Evolutionary conservation across 1,139 yeast genomes (phyloP).

Genomic region (Debaryomyces fabryi): DNA sequence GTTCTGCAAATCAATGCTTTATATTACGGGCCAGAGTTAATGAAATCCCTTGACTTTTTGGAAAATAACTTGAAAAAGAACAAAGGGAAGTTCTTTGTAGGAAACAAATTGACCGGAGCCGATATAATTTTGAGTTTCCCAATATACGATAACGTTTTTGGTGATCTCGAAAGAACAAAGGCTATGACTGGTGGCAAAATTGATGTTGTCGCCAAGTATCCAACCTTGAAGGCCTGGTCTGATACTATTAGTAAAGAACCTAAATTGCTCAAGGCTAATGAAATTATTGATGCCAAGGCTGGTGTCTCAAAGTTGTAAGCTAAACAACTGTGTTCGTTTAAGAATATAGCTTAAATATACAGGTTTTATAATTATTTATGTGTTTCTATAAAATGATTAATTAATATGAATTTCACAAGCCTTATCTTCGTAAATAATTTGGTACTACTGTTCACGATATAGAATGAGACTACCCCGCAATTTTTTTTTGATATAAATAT

Average conservation of each 20-base stretch:
- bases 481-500: neutral
- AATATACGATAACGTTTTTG: slow-evolving; percentile 25
- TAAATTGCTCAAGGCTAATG: slow-evolving; percentile 23
- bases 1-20: slow-evolving; percentile 27
- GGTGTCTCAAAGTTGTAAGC: slow-evolving; percentile 8
- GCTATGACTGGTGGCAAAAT: slow-evolving; percentile 11
- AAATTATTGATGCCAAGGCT: slow-evolving; percentile 17
- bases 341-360: neutral
- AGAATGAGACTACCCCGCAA: neutral
- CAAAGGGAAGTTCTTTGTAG: slow-evolving; percentile 36
- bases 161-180: slow-evolving; percentile 16
- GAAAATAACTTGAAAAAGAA: slow-evolving; percentile 31
- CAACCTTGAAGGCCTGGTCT: slow-evolving; percentile 31
- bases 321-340: too few species aligned
- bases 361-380: neutral
- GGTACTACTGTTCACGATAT: neutral
- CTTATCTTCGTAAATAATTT: neutral
- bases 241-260: slow-evolving; percentile 23
- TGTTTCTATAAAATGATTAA: neutral
- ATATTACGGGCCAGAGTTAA: slow-evolving; percentile 31
- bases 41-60: slow-evolving; percentile 30
- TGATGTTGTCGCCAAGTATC: slow-evolving; percentile 20
- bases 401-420: neutral
- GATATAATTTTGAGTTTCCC: slow-evolving; percentile 45
- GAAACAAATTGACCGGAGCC: slow-evolving; percentile 39